Evolutionary conservation across 495 filamentous ascomycete species (phyloP), one percentile per base, ranked within the genome.

Genomic region (Thermothielavioides terrestris): DNA sequence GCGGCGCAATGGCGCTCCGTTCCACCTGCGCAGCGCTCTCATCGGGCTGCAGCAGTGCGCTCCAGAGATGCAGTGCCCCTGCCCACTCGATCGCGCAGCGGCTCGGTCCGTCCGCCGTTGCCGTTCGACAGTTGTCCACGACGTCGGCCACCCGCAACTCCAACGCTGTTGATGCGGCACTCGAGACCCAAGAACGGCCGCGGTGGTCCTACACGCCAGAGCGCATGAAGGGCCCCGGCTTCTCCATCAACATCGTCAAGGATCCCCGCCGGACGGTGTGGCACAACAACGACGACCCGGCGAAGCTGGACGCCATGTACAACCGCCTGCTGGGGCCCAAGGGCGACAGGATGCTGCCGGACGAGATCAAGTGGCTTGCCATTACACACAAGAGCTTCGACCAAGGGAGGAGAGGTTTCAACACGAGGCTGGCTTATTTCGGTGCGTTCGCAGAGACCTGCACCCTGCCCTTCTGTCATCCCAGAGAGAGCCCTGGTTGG

Each of bases 301-400:
- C 68, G 42, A 68, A 73, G 49, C 69, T 99, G 34, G 85, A 97
- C 62, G 64, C 72, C 32, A 83, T 88, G 64, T 91, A 94, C 65
- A 72, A 74, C 34, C 71, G 70, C 22, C 64, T 96, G 49, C 69
- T 96, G 44, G 88, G 90, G 18, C 66, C 66, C 46, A 75, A 77
- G 46, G 85, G 87, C 55, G 77, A 83, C 48, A 73, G 77, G 54
- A 58, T 90, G 64, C 75, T 97, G 53, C 82, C 82, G 28, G 89
- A 95, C 2, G 89, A 97, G 69, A 73, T 91, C 56, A 95, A 96
- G 69, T 99, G 91, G 92, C 76, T 96, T 56, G 90, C 91, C 10
- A 79, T 99, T 49, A 99, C 92, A 32, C 92, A 99, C 67, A 96
- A 96, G 81, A 95, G 88, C 68, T 97, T 95, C 65, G 92, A 97